Evolutionary conservation across 164 flowering plant species (phyloP).

Genomic region (Umbellularia californica): DNA sequence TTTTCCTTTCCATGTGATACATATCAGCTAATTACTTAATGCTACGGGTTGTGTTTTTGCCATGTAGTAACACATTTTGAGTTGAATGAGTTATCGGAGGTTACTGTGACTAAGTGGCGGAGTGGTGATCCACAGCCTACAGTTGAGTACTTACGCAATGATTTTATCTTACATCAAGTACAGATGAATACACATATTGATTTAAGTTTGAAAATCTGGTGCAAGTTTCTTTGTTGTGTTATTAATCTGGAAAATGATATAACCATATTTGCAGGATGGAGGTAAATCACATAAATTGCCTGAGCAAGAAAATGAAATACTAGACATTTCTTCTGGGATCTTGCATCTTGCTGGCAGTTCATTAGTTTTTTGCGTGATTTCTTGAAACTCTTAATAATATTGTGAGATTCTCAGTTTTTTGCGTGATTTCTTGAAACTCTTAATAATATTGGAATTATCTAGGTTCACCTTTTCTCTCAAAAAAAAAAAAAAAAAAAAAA

Average conservation of each 20-base stretch:
- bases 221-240: background rate
- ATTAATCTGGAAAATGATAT: background rate
- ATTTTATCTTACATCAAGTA: background rate
- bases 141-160: constrained; percentile 29
- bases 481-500: too few relatives aligned
- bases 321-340: constrained; percentile 70
- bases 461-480: too few relatives aligned
- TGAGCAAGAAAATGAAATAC: constrained; percentile 36
- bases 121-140: constrained; percentile 21
- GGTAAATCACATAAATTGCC: constrained; percentile 15
- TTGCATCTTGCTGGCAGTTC: constrained; percentile 60
- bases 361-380: constrained; percentile 26
- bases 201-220: background rate
- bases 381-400: background rate
- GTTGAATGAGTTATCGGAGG: constrained; percentile 20
- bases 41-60: constrained; percentile 9
- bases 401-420: too few relatives aligned
- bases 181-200: background rate
- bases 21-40: background rate
- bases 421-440: too few relatives aligned
- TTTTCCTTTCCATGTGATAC: background rate
- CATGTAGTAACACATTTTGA: constrained; percentile 29
- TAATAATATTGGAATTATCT: too few relatives aligned
- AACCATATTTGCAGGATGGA: constrained; percentile 30
- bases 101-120: constrained; percentile 52